Conservation (phyloP, 2,329 filamentous ascomycete genomes). For the Arachnopeziza araneosa region DNA sequence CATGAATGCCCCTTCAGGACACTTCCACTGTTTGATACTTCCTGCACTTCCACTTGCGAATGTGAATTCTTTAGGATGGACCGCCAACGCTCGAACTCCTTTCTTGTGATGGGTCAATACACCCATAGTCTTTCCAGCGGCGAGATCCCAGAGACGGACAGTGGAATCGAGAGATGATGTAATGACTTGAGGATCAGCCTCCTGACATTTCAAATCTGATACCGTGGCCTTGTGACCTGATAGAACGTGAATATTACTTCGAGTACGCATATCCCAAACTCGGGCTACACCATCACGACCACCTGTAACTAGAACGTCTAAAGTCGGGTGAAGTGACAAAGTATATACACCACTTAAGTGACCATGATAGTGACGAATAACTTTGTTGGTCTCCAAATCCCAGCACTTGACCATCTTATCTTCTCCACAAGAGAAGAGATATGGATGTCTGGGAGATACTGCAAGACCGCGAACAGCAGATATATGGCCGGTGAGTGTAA, state of each 20-base stretch:
- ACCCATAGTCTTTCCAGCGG: conserved; percentile 92
- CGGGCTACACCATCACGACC: conserved; percentile 90
- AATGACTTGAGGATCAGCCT: conserved; percentile 94
- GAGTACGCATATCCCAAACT: conserved; percentile 97
- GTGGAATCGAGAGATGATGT: conserved; percentile 88
- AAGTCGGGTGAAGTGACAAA: conserved; percentile 83
- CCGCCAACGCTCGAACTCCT: conserved; percentile 77
- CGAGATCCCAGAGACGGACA: conserved; percentile 89
- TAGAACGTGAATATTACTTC: conserved; percentile 92
- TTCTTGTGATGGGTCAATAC: conserved; percentile 98
- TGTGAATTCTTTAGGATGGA: conserved; percentile 90
- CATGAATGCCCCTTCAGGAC: conserved; percentile 96
- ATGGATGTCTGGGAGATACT: conserved; percentile 88
- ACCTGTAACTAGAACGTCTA: conserved; percentile 92
- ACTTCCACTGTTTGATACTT: conserved; percentile 99
- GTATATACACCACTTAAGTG: conserved; percentile 96
- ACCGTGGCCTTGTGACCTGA: conserved; percentile 88
- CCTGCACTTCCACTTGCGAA: conserved; percentile 89
- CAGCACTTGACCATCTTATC: conserved; percentile 99
- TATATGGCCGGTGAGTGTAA: conserved; percentile 92
- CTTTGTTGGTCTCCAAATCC: conserved; percentile 99
- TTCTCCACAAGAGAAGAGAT: conserved; percentile 95
- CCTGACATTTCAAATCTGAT: conserved; percentile 84
- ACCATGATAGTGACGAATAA: conserved; percentile 95
- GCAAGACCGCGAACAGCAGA: conserved; percentile 88